phyloP scores from a whole-genome alignment of 495 filamentous ascomycete genomes.

The Hypoxylon lienhwacheense region DNA sequence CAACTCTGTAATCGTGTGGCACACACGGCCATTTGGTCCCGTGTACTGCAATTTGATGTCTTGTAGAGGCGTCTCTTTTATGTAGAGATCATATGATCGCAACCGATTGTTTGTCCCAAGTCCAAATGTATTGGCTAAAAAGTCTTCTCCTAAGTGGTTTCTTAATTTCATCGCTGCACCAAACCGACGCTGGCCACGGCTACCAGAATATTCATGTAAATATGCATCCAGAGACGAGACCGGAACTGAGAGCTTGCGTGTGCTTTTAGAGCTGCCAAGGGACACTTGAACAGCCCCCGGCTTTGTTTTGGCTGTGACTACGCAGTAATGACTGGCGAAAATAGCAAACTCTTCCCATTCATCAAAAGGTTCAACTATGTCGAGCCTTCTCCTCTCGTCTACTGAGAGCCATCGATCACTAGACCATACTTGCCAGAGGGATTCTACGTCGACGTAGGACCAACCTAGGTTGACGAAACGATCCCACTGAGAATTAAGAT shows the following conservation, averaged over 20 bases:
- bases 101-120: conserved; percentile 62
- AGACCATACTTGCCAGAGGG: conserved; percentile 80
- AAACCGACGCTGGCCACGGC: conserved; percentile 47
- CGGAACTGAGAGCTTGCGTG: neutral
- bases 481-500: conserved; percentile 59
- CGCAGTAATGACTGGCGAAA: conserved; percentile 83
- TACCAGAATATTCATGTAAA: conserved; percentile 38
- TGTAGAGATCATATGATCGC: conserved; percentile 62
- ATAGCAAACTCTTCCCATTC: conserved; percentile 95
- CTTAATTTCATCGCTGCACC: conserved; percentile 38
- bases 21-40: conserved; percentile 64
- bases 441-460: conserved; percentile 59
- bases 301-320: conserved; percentile 62
- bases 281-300: neutral
- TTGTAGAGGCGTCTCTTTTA: conserved; percentile 25
- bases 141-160: conserved; percentile 26
- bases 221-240: neutral
- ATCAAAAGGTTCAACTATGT: conserved; percentile 80
- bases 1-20: conserved; percentile 71
- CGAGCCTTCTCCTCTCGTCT: conserved; percentile 58
- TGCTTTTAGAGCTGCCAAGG: neutral
- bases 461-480: conserved; percentile 71
- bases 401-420: conserved; percentile 61
- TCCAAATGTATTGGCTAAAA: conserved; percentile 57
- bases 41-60: conserved; percentile 34